Conservation (phyloP, 2,329 filamentous ascomycete genomes). For the Cladosporium sp. region DNA sequence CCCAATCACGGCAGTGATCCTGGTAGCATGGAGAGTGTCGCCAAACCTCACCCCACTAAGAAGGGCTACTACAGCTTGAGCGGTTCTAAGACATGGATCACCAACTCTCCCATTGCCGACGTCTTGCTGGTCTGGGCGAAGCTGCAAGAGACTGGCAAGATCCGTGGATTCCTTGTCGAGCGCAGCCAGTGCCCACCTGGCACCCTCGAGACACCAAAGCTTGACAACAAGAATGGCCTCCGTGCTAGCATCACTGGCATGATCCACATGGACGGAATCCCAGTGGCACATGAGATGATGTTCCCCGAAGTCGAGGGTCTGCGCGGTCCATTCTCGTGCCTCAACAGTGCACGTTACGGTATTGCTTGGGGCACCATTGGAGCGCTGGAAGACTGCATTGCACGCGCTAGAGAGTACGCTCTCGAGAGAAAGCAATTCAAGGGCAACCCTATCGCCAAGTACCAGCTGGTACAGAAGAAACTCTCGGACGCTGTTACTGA, state of each 20-base stretch:
- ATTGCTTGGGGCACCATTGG: constrained; percentile 95
- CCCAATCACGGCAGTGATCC: constrained; percentile 92
- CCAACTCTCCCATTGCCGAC: constrained; percentile 87
- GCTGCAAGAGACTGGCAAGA: constrained; percentile 86
- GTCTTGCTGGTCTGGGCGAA: constrained; percentile 91
- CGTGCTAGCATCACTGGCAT: constrained; percentile 94
- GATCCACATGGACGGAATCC: constrained; percentile 92
- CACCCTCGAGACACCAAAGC: constrained; percentile 84
- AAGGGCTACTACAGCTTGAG: constrained; percentile 78
- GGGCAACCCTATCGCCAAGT: constrained; percentile 89
- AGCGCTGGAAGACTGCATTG: constrained; percentile 88
- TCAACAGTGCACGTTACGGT: constrained; percentile 91
- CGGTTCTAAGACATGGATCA: constrained; percentile 93
- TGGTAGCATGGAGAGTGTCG: constrained; percentile 84
- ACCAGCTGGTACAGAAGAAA: constrained; percentile 97
- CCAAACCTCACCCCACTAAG: constrained; percentile 81
- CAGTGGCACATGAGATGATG: constrained; percentile 89
- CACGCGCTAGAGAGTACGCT: constrained; percentile 79
- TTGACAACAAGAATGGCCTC: constrained; percentile 95
- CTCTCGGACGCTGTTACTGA: constrained; percentile 90
- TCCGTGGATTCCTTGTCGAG: constrained; percentile 89
- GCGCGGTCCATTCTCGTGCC: constrained; percentile 84
- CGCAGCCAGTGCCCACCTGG: constrained; percentile 81
- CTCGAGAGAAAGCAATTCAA: constrained; percentile 95
- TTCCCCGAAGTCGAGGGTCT: constrained; percentile 88